phyloP scores from a whole-genome alignment of 2,329 filamentous ascomycete genomes.

The Aureobasidium sp. region DNA sequence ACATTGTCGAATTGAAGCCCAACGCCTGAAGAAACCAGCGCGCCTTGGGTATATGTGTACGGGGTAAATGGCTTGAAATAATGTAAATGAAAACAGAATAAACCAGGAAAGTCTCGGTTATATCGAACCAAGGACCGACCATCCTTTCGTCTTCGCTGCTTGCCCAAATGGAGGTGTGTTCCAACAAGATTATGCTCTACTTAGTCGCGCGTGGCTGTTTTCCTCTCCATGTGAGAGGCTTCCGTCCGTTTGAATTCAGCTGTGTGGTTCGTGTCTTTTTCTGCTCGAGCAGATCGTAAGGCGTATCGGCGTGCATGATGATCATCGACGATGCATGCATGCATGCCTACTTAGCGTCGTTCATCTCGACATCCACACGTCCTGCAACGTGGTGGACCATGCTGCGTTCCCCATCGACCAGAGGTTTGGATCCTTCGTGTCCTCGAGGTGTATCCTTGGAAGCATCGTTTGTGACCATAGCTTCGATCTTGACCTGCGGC shows the following conservation, averaged over 20 bases:
- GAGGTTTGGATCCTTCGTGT: neutral
- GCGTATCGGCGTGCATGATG: neutral
- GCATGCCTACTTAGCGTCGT: neutral
- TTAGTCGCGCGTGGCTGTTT: neutral
- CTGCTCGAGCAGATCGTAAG: conserved; percentile 2
- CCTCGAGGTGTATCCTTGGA: neutral
- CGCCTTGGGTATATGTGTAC: conserved; percentile 11
- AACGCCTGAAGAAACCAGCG: conserved; percentile 5
- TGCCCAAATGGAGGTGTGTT: neutral
- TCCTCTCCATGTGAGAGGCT: neutral
- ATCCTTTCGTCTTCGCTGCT: neutral
- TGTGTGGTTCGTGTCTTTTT: neutral
- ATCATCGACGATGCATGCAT: neutral
- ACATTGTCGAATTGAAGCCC: neutral
- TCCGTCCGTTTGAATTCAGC: neutral
- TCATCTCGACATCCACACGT: conserved; percentile 12
- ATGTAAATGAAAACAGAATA: neutral
- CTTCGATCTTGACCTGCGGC: conserved; percentile 15
- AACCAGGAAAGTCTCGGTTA: neutral
- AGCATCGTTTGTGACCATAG: neutral
- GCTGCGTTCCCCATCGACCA: conserved; percentile 9
- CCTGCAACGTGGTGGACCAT: conserved; percentile 5
- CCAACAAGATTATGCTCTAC: neutral
- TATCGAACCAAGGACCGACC: neutral
- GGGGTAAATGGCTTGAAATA: neutral